phyloP scores from a whole-genome alignment of 2,329 filamentous ascomycete genomes.

The Corniculantispora saksenae region DNA sequence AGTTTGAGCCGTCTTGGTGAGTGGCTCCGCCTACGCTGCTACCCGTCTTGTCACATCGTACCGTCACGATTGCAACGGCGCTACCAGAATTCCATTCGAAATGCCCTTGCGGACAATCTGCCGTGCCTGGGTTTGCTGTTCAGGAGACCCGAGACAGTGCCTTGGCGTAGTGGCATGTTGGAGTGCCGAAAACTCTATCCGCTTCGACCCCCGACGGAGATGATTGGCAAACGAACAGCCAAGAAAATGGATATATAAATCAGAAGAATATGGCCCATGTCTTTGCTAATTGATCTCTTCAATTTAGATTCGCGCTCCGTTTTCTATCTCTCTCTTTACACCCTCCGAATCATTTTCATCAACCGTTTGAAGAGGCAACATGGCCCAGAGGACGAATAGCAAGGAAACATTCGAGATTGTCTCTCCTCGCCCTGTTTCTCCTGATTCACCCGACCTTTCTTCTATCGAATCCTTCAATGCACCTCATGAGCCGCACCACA shows the following conservation, averaged over 20 bases:
- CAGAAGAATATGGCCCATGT: not conserved
- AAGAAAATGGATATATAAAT: not conserved
- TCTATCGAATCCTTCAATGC: not conserved
- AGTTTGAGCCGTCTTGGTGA: slow-evolving; percentile 7
- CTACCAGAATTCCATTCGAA: not conserved
- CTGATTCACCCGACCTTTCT: not conserved
- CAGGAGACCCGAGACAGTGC: not conserved
- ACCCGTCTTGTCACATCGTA: not conserved
- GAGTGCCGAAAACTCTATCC: slow-evolving; percentile 1
- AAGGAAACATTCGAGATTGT: not conserved
- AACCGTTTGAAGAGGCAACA: not conserved
- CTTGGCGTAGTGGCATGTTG: not conserved
- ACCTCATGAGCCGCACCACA: not conserved
- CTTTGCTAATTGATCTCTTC: not conserved
- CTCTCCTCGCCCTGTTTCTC: slow-evolving; percentile 17
- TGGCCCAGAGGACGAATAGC: not conserved
- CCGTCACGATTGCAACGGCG: not conserved
- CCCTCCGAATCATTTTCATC: not conserved
- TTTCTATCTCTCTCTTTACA: not conserved
- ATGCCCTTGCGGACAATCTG: not conserved
- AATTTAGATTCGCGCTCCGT: not conserved
- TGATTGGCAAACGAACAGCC: not conserved
- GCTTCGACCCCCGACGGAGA: not conserved
- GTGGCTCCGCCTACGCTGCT: not conserved
- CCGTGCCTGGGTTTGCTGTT: not conserved